These are phyloP conservation scores for Vaccinium corymbosum DNA, from an alignment of 148 eudicot species.

Conservation along the genomic window DNA sequence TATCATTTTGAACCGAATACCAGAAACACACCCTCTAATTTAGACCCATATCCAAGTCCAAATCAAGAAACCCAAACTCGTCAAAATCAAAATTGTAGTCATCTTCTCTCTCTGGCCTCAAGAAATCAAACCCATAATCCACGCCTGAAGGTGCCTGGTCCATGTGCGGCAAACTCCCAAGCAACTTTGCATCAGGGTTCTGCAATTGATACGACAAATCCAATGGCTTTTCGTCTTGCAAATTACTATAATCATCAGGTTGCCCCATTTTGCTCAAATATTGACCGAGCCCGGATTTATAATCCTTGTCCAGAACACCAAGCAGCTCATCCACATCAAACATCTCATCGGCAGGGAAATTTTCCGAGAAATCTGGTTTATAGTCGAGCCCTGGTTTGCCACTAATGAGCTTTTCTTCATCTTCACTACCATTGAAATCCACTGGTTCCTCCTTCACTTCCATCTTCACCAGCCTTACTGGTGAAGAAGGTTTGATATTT, in stretches of 20 bases:
- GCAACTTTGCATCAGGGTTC: constrained; percentile 11
- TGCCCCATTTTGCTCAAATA: constrained; percentile 12
- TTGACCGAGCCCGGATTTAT: not conserved
- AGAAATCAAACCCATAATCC: constrained; percentile 40
- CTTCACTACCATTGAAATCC: not conserved
- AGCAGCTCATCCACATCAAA: constrained; percentile 64
- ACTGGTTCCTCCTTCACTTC: constrained; percentile 18
- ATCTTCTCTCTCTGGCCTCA: constrained; percentile 44
- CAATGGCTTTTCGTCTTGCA: not conserved
- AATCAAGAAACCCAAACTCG: constrained; percentile 19
- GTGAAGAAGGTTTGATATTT: constrained; percentile 6
- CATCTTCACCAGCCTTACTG: constrained; percentile 21
- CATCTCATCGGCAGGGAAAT: constrained; percentile 36
- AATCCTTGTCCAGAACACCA: constrained; percentile 25
- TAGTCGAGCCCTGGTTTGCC: not conserved
- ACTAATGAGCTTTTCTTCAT: constrained; percentile 7
- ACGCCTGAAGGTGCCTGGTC: constrained; percentile 10
- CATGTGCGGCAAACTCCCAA: constrained; percentile 14
- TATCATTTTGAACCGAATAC: not conserved
- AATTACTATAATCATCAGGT: not conserved
- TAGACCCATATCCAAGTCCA: constrained; percentile 4
- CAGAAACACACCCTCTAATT: not conserved
- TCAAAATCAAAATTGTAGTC: constrained; percentile 28
- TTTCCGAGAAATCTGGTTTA: constrained; percentile 14
- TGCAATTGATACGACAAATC: constrained; percentile 20